Conservation (phyloP, 495 filamentous ascomycete species). For the Penicillium macrosclerotiorum region DNA sequence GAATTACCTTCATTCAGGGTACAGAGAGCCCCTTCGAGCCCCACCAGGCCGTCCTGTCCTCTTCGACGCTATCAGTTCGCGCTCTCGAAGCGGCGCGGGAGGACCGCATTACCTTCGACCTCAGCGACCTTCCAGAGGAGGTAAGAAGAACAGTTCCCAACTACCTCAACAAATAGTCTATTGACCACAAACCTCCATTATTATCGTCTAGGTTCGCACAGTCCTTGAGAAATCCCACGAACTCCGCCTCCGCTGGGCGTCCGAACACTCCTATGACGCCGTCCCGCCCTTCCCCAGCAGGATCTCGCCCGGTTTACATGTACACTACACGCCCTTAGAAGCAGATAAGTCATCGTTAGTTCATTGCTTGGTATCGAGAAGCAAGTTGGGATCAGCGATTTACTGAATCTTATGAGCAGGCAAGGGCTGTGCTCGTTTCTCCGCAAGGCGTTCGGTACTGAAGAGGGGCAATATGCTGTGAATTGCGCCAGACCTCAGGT, state of each 20-base stretch:
- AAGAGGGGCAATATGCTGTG: constrained; percentile 28
- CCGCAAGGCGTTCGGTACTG: constrained; percentile 55
- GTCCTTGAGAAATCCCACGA: constrained; percentile 67
- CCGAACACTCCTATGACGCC: constrained; percentile 50
- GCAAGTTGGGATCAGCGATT: too few species aligned
- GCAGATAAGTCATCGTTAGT: constrained; percentile 41
- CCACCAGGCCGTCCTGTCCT: constrained; percentile 51
- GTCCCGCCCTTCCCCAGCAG: constrained; percentile 70
- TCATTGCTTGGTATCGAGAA: too few species aligned
- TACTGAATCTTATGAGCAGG: too few species aligned
- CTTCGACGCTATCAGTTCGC: constrained; percentile 49
- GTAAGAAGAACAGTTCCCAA: constrained; percentile 33
- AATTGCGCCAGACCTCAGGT: constrained; percentile 54
- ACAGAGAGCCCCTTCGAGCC: constrained; percentile 60
- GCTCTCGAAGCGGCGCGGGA: constrained; percentile 66
- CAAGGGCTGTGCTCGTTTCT: constrained; percentile 61
- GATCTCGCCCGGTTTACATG: constrained; percentile 77
- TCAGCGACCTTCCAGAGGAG: constrained; percentile 71
- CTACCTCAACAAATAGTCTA: not conserved
- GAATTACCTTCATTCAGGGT: constrained; percentile 76
- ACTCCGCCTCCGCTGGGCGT: constrained; percentile 79
- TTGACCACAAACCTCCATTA: too few species aligned
- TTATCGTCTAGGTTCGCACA: constrained; percentile 47
- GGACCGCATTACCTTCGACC: constrained; percentile 70
- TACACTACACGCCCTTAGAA: constrained; percentile 65